Evolutionary conservation across 164 flowering plant species (phyloP), one percentile per base, ranked within the genome.

Genomic region (Annona squamosa): DNA sequence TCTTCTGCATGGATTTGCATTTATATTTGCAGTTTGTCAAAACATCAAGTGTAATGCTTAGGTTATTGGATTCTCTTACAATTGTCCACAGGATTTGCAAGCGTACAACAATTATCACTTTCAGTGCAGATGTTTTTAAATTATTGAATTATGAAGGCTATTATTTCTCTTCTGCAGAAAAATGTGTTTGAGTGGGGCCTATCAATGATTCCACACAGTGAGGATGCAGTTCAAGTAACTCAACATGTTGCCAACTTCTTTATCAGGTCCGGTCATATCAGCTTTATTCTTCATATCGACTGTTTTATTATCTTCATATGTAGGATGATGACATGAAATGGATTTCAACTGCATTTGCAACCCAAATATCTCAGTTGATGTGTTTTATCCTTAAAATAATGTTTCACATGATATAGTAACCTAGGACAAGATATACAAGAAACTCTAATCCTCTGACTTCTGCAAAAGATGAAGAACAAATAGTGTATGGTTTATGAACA

Each of bases 151-250:
- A 9, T 52, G 59, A 52, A 52, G 61, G n/a, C 65, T 63, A n/a
- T 5, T n/a, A 19, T 56, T 63, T 17, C 37, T 63, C 18, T 63
- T 17, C 18, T 88, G 85, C 92, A 96, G 99, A 93, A 96, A 86
- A 96, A 96, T 84, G 97, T 92, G 68, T 96, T 93, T 77, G 99
- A 91, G 77, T 93, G 97, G 99, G 99, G 97, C 57, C 81, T 72
- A 62, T 76, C 93, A 6, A 82, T 47, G 87, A 95, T 95, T 84
- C 99, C 99, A 73, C 98, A 93, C 86, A 81, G 93, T 1, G 99
- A 96, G 74, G 97, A 93, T 74, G 99, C 98, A 48, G 77, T 94
- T 77, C 90, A 87, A 77, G 97, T 94, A 75, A 90, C 97, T 56
- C 97, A 94, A 73, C 82, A 84, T 77, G 89, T 85, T 73, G 97